Evolutionary conservation across 1,139 yeast species (phyloP).

Genomic region (Kurtzmaniella natalensis): DNA sequence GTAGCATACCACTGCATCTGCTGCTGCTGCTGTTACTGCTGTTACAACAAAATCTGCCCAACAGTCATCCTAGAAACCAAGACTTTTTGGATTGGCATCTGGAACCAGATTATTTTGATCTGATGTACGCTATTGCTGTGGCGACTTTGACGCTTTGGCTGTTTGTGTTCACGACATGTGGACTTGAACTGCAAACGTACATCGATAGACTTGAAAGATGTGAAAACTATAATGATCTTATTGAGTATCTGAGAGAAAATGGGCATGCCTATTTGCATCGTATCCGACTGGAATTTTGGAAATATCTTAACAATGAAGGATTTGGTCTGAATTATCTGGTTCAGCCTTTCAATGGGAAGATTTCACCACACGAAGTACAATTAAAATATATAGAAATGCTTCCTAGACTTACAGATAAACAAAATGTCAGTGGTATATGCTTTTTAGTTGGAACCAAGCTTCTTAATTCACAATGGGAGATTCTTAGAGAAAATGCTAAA

Average conservation of each 20-base stretch:
- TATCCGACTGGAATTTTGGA: conserved; percentile 24
- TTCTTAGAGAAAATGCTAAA: conserved; percentile 55
- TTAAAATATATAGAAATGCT: conserved; percentile 40
- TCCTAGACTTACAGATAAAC: conserved; percentile 36
- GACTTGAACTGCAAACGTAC: conserved; percentile 33
- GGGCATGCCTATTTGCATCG: conserved; percentile 39
- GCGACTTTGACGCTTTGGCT: conserved; percentile 49
- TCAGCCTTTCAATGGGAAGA: conserved; percentile 26
- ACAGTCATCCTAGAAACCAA: conserved; percentile 10
- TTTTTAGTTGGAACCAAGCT: conserved; percentile 43
- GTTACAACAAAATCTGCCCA: conserved; percentile 9
- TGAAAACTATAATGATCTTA: conserved; percentile 18
- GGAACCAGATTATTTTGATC: conserved; percentile 28
- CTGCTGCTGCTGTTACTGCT: conserved; percentile 21
- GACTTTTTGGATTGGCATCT: conserved; percentile 27
- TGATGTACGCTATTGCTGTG: conserved; percentile 41
- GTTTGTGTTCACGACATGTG: conserved; percentile 36
- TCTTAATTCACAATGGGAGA: conserved; percentile 53
- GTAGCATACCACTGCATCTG: conserved; percentile 11
- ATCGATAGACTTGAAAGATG: conserved; percentile 13
- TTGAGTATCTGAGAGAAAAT: conserved; percentile 27
- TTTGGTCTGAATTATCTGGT: conserved; percentile 20
- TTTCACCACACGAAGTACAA: conserved; percentile 30
- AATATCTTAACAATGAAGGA: conserved; percentile 16
- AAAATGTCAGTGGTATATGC: conserved; percentile 53